These are phyloP conservation scores for Russula earlei DNA, from an alignment of 768 basidiomycete genomes.

Conservation along the genomic window DNA sequence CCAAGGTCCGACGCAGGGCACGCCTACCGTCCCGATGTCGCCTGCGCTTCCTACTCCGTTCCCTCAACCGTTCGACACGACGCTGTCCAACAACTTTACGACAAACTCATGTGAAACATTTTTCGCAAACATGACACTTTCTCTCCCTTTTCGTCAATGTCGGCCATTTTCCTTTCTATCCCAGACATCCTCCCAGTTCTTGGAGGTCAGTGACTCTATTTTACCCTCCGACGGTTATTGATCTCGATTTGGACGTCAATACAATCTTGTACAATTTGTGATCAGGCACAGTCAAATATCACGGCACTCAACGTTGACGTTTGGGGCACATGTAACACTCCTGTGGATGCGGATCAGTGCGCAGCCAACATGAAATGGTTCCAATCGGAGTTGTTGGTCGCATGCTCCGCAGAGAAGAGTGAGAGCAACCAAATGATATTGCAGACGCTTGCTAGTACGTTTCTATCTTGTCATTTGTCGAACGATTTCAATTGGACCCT, in stretches of 20 bases:
- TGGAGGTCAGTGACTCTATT: constrained; percentile 33
- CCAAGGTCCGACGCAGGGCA: constrained; percentile 1
- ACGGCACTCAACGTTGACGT: constrained; percentile 56
- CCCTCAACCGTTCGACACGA: constrained; percentile 63
- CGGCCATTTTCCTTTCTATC: constrained; percentile 65
- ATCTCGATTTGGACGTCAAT: constrained; percentile 14
- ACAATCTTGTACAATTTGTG: constrained; percentile 2
- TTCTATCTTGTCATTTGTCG: not conserved
- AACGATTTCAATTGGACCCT: not conserved
- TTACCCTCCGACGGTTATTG: constrained; percentile 10
- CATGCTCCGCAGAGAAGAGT: constrained; percentile 50
- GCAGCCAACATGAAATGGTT: constrained; percentile 60
- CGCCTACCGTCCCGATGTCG: constrained; percentile 42
- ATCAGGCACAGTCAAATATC: constrained; percentile 57
- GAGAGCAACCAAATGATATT: constrained; percentile 42
- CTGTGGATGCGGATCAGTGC: constrained; percentile 40
- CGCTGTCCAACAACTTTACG: constrained; percentile 56
- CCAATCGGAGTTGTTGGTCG: constrained; percentile 35
- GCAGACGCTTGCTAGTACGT: constrained; percentile 47
- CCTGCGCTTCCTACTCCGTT: constrained; percentile 62
- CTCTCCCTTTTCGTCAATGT: constrained; percentile 55
- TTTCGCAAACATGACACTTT: constrained; percentile 65
- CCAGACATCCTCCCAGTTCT: constrained; percentile 44
- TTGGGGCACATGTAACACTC: constrained; percentile 77
- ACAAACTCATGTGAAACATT: constrained; percentile 56